These are phyloP conservation scores for Blastocystis hominis DNA, from an alignment of 352 stramenopile genomes.

Conservation along the genomic window DNA sequence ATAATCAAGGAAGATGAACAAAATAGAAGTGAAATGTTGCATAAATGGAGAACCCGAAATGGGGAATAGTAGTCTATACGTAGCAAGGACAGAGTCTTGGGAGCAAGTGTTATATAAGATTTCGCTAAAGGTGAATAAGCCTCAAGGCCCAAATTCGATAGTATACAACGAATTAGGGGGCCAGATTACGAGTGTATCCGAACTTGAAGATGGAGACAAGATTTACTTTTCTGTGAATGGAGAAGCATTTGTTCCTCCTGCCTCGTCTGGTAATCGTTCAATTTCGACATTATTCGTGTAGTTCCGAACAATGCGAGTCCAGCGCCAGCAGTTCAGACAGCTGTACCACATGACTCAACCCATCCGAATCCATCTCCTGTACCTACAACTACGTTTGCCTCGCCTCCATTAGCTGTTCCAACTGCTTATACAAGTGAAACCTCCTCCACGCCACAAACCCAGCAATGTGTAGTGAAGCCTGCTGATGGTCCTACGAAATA, in stretches of 20 bases:
- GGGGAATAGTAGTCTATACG: conserved; percentile 41
- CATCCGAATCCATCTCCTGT: background rate
- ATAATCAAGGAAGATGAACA: conserved; percentile 31
- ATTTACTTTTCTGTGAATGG: conserved; percentile 47
- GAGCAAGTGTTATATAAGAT: conserved; percentile 56
- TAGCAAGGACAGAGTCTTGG: conserved; percentile 44
- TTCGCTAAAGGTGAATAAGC: conserved; percentile 34
- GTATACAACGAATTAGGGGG: conserved; percentile 57
- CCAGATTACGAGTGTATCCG: conserved; percentile 23
- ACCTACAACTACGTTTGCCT: background rate
- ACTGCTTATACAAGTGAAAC: background rate
- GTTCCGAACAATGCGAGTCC: background rate
- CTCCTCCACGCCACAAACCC: background rate
- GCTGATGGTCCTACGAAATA: conserved; percentile 42
- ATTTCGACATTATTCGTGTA: background rate
- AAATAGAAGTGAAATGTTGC: conserved; percentile 54
- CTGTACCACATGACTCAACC: background rate
- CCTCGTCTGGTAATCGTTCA: background rate
- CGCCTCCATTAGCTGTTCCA: background rate
- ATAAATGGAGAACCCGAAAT: conserved; percentile 49
- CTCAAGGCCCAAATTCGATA: background rate
- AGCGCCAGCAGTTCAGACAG: background rate
- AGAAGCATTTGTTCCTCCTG: conserved; percentile 27
- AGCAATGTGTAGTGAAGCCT: background rate
- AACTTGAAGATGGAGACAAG: conserved; percentile 52